Evolutionary conservation across 1,284 basidiomycete genomes (phyloP).

Genomic region (Blastosporella zonata): DNA sequence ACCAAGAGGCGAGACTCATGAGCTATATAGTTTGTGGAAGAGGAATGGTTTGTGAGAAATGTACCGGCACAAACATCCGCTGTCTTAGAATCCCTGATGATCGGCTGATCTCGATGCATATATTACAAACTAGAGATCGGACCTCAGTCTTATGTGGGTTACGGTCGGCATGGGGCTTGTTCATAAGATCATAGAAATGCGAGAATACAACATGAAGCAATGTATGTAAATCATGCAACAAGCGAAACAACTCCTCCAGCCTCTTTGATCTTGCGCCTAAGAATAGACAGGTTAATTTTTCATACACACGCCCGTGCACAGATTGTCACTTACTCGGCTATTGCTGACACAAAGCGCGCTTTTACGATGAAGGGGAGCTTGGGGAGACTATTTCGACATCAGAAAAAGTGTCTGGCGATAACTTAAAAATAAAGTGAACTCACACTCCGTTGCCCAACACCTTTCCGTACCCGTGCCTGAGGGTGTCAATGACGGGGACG

Average conservation of each 20-base stretch:
- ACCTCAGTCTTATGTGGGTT: constrained; percentile 1
- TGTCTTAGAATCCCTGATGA: constrained; percentile 16
- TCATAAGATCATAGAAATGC: constrained; percentile 22
- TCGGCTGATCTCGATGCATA: constrained; percentile 13
- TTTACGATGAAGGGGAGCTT: constrained; percentile 93
- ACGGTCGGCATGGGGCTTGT: constrained; percentile 18
- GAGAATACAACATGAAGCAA: constrained; percentile 25
- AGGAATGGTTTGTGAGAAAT: constrained; percentile 16
- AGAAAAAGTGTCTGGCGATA: background rate
- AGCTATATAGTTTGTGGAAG: constrained; percentile 1
- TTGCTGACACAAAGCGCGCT: constrained; percentile 88
- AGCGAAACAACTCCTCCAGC: constrained; percentile 92
- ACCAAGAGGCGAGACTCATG: constrained; percentile 36
- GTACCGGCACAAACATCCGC: constrained; percentile 5
- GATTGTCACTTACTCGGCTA: constrained; percentile 73
- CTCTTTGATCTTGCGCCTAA: constrained; percentile 83
- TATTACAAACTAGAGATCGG: background rate
- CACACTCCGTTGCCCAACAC: constrained; percentile 85
- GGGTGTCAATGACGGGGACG: constrained; percentile 90
- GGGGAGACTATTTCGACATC: constrained; percentile 50
- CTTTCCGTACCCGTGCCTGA: constrained; percentile 87
- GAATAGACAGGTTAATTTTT: constrained; percentile 14
- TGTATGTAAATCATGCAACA: constrained; percentile 63
- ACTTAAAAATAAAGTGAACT: constrained; percentile 24
- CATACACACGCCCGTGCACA: background rate